A percentile compares a stretch with the other conserved stretches of the same genome.
These are phyloP conservation scores for Diaporthe sp. DNA, from an alignment of 2,329 filamentous ascomycete species.

Conservation along the genomic window DNA sequence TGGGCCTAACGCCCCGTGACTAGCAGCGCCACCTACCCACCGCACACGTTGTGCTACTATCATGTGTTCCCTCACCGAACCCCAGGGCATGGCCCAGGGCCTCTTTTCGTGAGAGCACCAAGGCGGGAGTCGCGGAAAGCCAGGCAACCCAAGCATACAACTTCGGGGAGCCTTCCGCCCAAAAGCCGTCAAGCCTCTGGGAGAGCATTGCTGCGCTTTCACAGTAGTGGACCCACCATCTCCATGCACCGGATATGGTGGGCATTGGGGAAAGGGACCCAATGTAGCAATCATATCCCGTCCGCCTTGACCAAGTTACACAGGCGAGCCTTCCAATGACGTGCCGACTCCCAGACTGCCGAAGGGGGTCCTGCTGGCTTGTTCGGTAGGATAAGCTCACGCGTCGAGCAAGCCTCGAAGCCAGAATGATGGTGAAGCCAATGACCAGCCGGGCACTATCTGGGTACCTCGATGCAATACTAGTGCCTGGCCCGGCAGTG, in stretches of 20 bases:
- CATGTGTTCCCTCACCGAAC: slow-evolving; percentile 22
- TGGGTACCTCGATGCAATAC: not conserved
- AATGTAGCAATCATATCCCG: not conserved
- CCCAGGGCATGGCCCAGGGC: not conserved
- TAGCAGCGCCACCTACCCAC: slow-evolving; percentile 17
- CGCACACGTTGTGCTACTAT: slow-evolving; percentile 13
- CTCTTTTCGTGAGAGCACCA: not conserved
- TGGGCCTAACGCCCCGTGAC: slow-evolving; percentile 14
- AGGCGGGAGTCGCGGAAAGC: slow-evolving; percentile 11
- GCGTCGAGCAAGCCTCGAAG: not conserved
- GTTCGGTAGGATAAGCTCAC: not conserved
- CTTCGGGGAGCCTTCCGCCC: not conserved
- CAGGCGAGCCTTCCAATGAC: not conserved
- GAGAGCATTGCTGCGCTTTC: slow-evolving; percentile 1
- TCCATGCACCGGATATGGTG: not conserved
- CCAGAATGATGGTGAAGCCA: not conserved
- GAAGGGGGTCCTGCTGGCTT: not conserved
- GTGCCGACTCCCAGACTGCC: slow-evolving; percentile 5
- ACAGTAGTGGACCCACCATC: not conserved
- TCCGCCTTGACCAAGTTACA: not conserved
- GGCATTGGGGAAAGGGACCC: not conserved
- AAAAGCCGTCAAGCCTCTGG: not conserved
- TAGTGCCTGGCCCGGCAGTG: not conserved
- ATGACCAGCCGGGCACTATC: not conserved
- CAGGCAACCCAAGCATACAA: not conserved